Evolutionary conservation across 257 asterid genomes (phyloP).

Genomic region (Solanum rostratum): DNA sequence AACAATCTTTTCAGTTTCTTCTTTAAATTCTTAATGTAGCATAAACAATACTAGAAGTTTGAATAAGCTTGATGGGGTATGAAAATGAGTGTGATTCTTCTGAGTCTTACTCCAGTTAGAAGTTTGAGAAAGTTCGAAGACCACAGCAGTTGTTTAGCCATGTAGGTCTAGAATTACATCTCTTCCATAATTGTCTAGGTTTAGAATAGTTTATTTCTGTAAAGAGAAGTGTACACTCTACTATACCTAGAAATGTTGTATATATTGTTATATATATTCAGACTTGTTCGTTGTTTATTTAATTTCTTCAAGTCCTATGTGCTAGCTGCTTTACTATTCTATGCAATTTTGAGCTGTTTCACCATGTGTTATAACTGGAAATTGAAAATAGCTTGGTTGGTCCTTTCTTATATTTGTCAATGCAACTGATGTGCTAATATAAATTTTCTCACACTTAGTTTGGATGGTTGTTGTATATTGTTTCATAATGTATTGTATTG

Average conservation of each 20-base stretch:
- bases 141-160: neutral
- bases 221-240: neutral
- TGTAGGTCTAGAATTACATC: neutral
- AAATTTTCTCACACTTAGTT: no score
- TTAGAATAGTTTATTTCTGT: neutral
- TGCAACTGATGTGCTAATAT: neutral
- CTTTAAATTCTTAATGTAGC: neutral
- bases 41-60: neutral
- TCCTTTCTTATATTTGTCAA: neutral
- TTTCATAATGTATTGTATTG: no score
- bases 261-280: neutral
- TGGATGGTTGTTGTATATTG: no score
- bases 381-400: neutral
- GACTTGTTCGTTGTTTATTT: neutral
- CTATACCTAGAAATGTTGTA: neutral
- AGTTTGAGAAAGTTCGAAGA: neutral
- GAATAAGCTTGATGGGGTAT: neutral
- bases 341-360: neutral
- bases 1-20: neutral
- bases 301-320: neutral
- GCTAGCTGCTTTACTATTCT: neutral
- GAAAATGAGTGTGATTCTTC: neutral
- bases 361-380: neutral
- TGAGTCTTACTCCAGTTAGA: neutral
- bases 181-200: neutral